Evolutionary conservation across 352 stramenopile genomes (phyloP), one percentile per base, ranked within the genome.

Genomic region (Pythium vanterpoolii): DNA sequence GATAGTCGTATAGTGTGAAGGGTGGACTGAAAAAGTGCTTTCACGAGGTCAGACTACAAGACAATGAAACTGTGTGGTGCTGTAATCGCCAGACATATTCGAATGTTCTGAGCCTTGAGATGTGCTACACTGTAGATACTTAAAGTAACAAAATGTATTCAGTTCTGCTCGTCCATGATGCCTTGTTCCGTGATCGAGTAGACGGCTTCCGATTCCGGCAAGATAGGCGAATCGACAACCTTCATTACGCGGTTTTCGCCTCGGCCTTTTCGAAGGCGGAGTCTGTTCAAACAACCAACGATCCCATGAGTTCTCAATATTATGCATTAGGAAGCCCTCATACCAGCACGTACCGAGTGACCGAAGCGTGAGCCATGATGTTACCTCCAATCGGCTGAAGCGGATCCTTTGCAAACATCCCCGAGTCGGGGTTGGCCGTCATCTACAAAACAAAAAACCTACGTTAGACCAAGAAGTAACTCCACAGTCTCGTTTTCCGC

Each of bases 221-320:
- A 72, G 26, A 97, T 98, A 14, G 98, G 98, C 4, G 90, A 98
- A 69, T 98, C 96, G 27, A 98, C 89, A 18, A 98, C 83, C 69
- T 98, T 99, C 86, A 98, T 98, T 57, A 99, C 96, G 21, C 98
- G 95, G 62, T 99, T 99, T 65, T 99, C 96, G 13, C 97, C 98
- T 42, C 97, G 90, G 13, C 92, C 97, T 69, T 99, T 99, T 46
- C 93, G 89, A 42, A 99, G 76, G 13, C 96, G 91, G 56, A 98
- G 73, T 64, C 80, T 61, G 31, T 90, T 31, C 7, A 3, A 42
- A 21, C 5, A 18, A 42, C 31, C 31, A 36, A 11, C n/a, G 28
- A 2, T 28, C 16, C 5, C 11, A 26, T 28, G 42, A 48, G 42
- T 26, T 26, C n/a, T 18, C 42, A 30, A 18, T 19, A 9, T 28